Base-by-base conservation (phyloP, 1,284 basidiomycete genomes). In the Paramarasmius palmivorus region DNA sequence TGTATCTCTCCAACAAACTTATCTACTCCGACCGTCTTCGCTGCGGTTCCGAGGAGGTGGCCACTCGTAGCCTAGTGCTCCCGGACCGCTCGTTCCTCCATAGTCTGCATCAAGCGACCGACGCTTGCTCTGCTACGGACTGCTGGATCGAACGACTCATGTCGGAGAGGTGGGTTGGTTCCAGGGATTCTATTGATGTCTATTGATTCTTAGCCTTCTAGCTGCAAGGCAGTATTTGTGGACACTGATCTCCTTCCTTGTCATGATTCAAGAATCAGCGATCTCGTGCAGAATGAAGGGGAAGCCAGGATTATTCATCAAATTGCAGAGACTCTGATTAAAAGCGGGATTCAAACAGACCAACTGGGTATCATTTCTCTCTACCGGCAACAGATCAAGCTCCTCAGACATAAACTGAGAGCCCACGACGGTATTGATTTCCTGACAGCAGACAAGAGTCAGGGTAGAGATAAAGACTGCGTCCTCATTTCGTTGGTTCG, bases 401-500 rank as follows among this genome's bases (percentile, higher is more conserved):
- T 95, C 0, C 70, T 95, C 55, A 75, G 81, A 4, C 71, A 86
- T 63, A 62, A 85, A 54, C 65, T 93, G 60, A 69, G 77, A 34
- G 70, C 68, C 19, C 72, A 73, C 49, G 72, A 74, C 47, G 77
- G 74, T 2, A 76, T 99, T 23, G 97, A 99, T 68, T 84, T 97
- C 50, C 74, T 98, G 53, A 99, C 96, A 0, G 96, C 95, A 3
- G 97, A 99, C 72, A 89, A 88, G 52, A 93, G 91, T 68, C 96
- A 99, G 71, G 97, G 97, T 0, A 77, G 97, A 42, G 97, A 99
- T 73, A 99, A 99, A 70, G 92, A 95, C 47, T 94, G 92, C 63
- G 88, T 99, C 57, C 78, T 99, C 59, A 90, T 99, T 53, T 95
- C 92, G 8, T 86, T 98, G 73, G 95, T 98, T 4, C 79, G 94